Evolutionary conservation across 805 yeast genomes (phyloP), one percentile per base, ranked within the genome.

Genomic region (Candida yuanshanica): DNA sequence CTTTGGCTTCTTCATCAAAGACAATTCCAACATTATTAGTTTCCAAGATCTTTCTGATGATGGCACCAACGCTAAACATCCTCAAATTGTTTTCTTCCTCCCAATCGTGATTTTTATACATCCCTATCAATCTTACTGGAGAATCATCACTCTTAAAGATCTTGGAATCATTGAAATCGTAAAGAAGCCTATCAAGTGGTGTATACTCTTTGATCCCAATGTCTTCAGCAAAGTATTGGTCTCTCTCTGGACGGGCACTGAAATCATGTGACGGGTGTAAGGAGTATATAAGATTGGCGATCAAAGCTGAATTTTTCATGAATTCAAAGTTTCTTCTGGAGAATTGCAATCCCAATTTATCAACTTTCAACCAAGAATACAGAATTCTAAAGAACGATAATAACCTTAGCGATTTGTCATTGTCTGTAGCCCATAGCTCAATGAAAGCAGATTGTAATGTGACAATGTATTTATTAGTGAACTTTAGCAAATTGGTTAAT

Each of bases 141-240:
- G 48, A 23, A 3, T 53, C 52, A 3, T 33, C 35, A 7, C 33
- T 42, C 4, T 36, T 27, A 41, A 55, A 55, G 11, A 55, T 39
- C 3, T 23, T 29, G 2, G 43, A 16, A 51, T 83, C 89, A 47
- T 79, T 67, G 49, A 81, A 83, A 54, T 82, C 90, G 38, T 69
- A 70, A 41, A 82, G 66, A 39, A 69, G 71, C 47, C 65, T 70
- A 20, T 71, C 72, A 14, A 83, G 64, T 5, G 82, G 73, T 22
- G 67, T 62, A 51, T 79, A 81, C 46, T 81, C 89, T 44, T 75
- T 76, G 48, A 79, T 63, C 18, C 68, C 60, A 12, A 81, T 77
- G 61, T 83, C 93, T 52, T 84, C 91, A 35, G 66, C 60, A 53
- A 81, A 83, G 40, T 72, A 74, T 42, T 77, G 73, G 2, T 57